Conservation (phyloP, 345 rosid species). For the Salix brachista region DNA sequence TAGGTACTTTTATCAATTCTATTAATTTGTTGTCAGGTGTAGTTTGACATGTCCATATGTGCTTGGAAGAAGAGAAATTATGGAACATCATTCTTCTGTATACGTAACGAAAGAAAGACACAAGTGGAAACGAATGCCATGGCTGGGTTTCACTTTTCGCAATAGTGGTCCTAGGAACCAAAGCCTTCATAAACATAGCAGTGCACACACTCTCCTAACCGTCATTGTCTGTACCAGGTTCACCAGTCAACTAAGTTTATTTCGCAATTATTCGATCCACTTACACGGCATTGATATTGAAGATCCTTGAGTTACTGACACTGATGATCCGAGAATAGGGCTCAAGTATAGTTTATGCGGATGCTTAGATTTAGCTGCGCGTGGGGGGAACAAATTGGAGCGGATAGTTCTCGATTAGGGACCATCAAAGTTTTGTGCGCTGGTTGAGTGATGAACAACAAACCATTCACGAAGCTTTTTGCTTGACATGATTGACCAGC, state of each 20-base stretch:
- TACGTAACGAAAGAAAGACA: background rate
- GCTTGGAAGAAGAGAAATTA: constrained; percentile 7
- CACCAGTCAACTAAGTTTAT: too few species aligned
- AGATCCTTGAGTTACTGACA: too few species aligned
- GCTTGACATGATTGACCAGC: constrained; percentile 53
- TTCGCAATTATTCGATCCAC: too few species aligned
- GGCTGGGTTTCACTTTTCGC: constrained; percentile 27
- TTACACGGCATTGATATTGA: too few species aligned
- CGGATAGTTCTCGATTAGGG: constrained; percentile 7
- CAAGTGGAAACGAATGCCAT: constrained; percentile 2
- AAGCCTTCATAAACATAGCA: background rate
- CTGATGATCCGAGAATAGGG: background rate
- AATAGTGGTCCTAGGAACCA: constrained; percentile 25
- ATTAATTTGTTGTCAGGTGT: background rate
- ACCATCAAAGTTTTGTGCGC: constrained; percentile 28
- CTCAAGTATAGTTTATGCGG: background rate
- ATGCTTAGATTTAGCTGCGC: background rate
- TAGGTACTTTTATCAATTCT: background rate
- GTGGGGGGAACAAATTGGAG: background rate
- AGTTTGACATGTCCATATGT: background rate
- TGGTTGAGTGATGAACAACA: constrained; percentile 35
- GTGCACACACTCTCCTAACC: too few species aligned
- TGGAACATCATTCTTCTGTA: background rate
- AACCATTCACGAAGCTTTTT: constrained; percentile 40
- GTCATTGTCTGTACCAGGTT: too few species aligned